A percentile compares a stretch with the other conserved stretches of the same genome.
Evolutionary conservation across 1,284 basidiomycete genomes (phyloP).

Genomic region (Rhodotorula sp.): DNA sequence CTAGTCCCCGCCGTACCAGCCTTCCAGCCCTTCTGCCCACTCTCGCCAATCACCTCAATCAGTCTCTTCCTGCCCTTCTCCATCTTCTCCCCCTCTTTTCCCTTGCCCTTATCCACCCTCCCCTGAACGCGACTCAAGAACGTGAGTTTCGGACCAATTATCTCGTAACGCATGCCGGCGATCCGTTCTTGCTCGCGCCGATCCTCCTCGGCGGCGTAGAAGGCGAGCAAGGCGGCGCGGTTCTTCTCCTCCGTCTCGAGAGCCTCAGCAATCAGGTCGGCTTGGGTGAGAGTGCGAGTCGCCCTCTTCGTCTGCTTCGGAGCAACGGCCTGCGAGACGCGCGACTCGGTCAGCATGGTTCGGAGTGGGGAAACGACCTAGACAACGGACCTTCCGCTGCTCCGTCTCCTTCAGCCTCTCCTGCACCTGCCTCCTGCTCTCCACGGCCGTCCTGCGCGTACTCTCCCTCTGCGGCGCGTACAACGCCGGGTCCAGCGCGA

Average conservation of each 20-base stretch:
- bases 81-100: slow-evolving; percentile 42
- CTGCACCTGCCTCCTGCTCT: slow-evolving; percentile 45
- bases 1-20: neutral
- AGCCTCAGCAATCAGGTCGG: slow-evolving; percentile 73
- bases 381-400: slow-evolving; percentile 59
- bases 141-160: slow-evolving; percentile 69
- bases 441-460: slow-evolving; percentile 31
- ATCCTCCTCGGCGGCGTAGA: slow-evolving; percentile 74
- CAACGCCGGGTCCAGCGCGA: slow-evolving; percentile 15
- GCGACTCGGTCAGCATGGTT: neutral
- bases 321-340: slow-evolving; percentile 57
- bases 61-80: slow-evolving; percentile 3
- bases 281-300: slow-evolving; percentile 64
- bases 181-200: slow-evolving; percentile 66
- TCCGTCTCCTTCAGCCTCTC: slow-evolving; percentile 58
- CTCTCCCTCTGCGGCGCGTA: slow-evolving; percentile 32
- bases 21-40: neutral
- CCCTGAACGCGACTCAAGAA: slow-evolving; percentile 68
- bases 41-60: slow-evolving; percentile 12
- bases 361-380: neutral
- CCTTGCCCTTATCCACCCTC: slow-evolving; percentile 22
- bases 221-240: slow-evolving; percentile 70
- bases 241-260: slow-evolving; percentile 83
- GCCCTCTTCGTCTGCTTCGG: slow-evolving; percentile 59
- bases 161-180: slow-evolving; percentile 56